Base-by-base conservation (phyloP, 2,329 filamentous ascomycete genomes). In the Helminthosporium solani region DNA sequence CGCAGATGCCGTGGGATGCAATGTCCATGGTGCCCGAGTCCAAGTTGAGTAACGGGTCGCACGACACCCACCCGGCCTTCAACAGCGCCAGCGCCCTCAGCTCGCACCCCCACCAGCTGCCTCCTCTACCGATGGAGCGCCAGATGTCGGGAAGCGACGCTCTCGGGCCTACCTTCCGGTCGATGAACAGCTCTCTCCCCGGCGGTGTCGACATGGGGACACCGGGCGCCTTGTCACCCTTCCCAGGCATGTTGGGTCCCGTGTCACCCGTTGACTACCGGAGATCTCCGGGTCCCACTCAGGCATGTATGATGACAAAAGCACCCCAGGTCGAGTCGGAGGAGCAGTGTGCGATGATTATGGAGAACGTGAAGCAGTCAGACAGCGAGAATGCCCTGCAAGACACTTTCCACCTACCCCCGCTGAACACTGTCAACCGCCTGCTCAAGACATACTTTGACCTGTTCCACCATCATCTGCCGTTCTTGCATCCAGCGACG, bases 361-460 rank as follows among this genome's bases (percentile, higher is more conserved):
- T 95, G 59, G 89, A 95, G 60, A 91, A 91, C 65, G 91, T 96
- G 65, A 86, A 86, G 61, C 81, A 77, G 57, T 85, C 84, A 56
- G 92, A 97, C 68, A 85, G 79, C 56, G 88, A 96, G 63, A 85
- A 85, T 63, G 85, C 87, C 36, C 85, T 96, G 46, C 84, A 90
- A 14, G 90, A 95, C 46, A 90, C 88, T 47, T 96, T 97, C 78
- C 87, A 90, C 55, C 80, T 97, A 36, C 94, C 94, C 5, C 85
- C 81, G 56, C 79, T 90, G 28, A 80, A 84, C 28, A 87, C 88
- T 2, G 75, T 97, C 68, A 97, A 99, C 73, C 84, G 90, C 53
- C 96, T 96, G 70, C 77, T 99, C 52, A 88, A 90, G 49, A 96
- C 92, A 1, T 99, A 97, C 77, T 99, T 97, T 72, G 90, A 88